Evolutionary conservation across 257 asterid species (phyloP).

Genomic region (Handroanthus guayacan): DNA sequence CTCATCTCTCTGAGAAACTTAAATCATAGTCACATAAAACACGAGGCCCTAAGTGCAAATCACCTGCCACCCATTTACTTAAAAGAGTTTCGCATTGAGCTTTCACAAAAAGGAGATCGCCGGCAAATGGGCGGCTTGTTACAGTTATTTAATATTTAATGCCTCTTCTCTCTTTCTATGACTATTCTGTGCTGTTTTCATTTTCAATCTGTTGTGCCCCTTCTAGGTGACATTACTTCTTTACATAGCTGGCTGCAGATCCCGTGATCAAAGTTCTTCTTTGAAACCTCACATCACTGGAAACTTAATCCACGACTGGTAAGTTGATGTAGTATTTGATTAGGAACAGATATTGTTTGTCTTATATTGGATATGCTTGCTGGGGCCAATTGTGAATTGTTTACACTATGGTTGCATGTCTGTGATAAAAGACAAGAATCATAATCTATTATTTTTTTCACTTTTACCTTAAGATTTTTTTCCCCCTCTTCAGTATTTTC

Average conservation of each 20-base stretch:
- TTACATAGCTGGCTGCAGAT: conserved; percentile 70
- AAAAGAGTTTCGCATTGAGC: no score
- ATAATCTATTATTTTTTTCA: background rate
- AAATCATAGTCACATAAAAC: no score
- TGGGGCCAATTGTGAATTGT: conserved; percentile 25
- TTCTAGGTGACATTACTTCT: conserved; percentile 78
- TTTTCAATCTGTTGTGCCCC: conserved; percentile 12
- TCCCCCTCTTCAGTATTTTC: background rate
- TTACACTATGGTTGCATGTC: background rate
- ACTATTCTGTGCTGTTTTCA: conserved; percentile 26
- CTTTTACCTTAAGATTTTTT: background rate
- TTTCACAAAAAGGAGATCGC: no score
- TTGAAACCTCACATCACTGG: conserved; percentile 82
- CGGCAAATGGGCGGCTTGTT: no score
- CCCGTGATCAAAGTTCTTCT: conserved; percentile 75
- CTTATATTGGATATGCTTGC: background rate
- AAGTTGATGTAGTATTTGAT: conserved; percentile 31
- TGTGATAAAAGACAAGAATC: background rate
- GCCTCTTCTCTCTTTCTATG: background rate
- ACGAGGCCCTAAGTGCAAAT: no score
- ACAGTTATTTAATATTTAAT: no score
- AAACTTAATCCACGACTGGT: conserved; percentile 90
- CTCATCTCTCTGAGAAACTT: no score
- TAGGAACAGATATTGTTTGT: conserved; percentile 8
- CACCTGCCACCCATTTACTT: no score